Evolutionary conservation across 306 rosid species (phyloP).

Genomic region (Vigna nakashimae): DNA sequence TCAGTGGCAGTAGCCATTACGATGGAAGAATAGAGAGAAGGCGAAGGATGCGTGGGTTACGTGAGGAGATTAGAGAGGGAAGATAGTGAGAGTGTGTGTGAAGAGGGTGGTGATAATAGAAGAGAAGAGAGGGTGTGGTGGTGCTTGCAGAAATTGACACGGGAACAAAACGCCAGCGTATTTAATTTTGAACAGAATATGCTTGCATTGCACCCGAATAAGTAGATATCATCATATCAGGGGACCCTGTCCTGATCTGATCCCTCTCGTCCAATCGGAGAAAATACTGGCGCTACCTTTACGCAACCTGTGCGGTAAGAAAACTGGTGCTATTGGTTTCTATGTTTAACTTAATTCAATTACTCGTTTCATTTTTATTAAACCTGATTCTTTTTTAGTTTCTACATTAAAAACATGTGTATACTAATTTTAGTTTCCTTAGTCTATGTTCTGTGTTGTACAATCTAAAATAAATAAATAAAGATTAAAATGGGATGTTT

Average conservation of each 20-base stretch:
- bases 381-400: too few relatives aligned
- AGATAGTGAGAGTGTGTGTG: constrained; percentile 24
- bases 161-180: not conserved
- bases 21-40: constrained; percentile 41
- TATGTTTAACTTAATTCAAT: not conserved
- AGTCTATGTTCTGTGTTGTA: not conserved
- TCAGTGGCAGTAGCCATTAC: constrained; percentile 72
- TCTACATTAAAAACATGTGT: not conserved
- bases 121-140: constrained; percentile 6
- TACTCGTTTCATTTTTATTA: too few relatives aligned
- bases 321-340: constrained; percentile 13
- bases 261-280: constrained; percentile 25
- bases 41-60: constrained; percentile 2
- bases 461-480: not conserved
- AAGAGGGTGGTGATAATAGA: not conserved
- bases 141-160: constrained; percentile 33
- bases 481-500: too few relatives aligned
- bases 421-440: too few relatives aligned
- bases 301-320: constrained; percentile 46
- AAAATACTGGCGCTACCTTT: constrained; percentile 55
- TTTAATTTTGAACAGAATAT: constrained; percentile 47
- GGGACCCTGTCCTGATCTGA: not conserved
- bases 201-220: constrained; percentile 25
- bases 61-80: constrained; percentile 19
- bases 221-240: not conserved